A percentile compares a stretch with the other conserved stretches of the same genome.
phyloP scores from a whole-genome alignment of 2,329 filamentous ascomycete species.

The Cadophora malorum region DNA sequence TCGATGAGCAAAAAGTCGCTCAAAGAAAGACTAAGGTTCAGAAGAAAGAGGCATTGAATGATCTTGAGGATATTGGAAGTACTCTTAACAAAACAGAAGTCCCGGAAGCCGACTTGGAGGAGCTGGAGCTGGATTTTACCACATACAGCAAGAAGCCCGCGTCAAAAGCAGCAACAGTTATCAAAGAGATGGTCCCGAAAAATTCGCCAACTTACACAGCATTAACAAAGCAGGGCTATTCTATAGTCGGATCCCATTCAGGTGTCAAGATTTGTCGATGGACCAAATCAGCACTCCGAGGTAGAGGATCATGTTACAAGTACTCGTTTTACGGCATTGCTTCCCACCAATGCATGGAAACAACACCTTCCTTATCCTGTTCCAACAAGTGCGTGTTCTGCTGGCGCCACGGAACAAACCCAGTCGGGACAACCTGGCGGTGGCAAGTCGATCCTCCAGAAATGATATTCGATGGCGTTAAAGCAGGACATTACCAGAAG shows the following conservation, averaged over 20 bases:
- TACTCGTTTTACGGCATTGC: constrained; percentile 97
- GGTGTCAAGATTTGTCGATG: constrained; percentile 98
- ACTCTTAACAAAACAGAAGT: constrained; percentile 57
- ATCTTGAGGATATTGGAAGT: constrained; percentile 83
- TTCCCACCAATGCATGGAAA: constrained; percentile 98
- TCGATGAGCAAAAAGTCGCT: constrained; percentile 55
- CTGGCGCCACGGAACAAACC: constrained; percentile 97
- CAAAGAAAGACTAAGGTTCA: constrained; percentile 47
- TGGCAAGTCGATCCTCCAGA: constrained; percentile 95
- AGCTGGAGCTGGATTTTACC: constrained; percentile 85
- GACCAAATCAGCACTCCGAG: constrained; percentile 95
- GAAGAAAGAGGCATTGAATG: constrained; percentile 65
- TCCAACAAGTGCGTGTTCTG: constrained; percentile 99
- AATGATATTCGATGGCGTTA: constrained; percentile 88
- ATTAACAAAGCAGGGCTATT: constrained; percentile 95
- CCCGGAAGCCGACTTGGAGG: constrained; percentile 45
- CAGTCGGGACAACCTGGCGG: constrained; percentile 94
- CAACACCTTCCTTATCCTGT: constrained; percentile 92
- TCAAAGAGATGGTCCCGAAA: constrained; percentile 94
- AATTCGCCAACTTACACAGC: constrained; percentile 87
- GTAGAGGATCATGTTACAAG: constrained; percentile 96
- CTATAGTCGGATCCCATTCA: constrained; percentile 92
- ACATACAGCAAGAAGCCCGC: constrained; percentile 64
- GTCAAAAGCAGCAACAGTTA: constrained; percentile 49
- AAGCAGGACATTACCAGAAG: constrained; percentile 92